A percentile compares a stretch with the other conserved stretches of the same genome.
These are phyloP conservation scores for Diutina sp. DNA, from an alignment of 1,139 yeast species.

Conservation along the genomic window DNA sequence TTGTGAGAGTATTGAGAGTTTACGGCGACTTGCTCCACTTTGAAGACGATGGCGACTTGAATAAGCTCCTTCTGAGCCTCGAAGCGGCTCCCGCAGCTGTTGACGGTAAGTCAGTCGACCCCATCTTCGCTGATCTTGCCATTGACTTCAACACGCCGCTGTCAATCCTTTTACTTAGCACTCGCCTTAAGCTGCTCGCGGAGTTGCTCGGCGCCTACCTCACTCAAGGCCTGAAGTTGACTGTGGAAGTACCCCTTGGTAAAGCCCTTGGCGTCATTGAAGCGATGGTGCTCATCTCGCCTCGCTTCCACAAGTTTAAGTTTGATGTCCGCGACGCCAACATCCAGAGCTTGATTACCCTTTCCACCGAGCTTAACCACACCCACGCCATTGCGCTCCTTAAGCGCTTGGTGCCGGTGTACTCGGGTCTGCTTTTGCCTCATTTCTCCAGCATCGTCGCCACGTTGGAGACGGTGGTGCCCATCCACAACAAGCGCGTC, in stretches of 20 bases:
- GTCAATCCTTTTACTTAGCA: not conserved
- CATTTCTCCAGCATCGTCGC: not conserved
- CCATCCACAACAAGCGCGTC: not conserved
- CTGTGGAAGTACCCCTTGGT: constrained; percentile 2
- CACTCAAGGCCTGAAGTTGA: not conserved
- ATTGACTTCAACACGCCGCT: not conserved
- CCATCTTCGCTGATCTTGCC: not conserved
- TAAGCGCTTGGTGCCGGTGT: not conserved
- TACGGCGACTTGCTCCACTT: not conserved
- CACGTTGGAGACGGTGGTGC: not conserved
- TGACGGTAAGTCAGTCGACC: not conserved
- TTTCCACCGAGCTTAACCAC: not conserved
- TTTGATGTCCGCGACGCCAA: not conserved
- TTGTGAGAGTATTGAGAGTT: not conserved
- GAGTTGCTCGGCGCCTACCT: not conserved
- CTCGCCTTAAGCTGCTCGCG: not conserved
- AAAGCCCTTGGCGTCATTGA: not conserved
- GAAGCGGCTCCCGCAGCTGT: not conserved
- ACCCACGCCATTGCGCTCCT: not conserved
- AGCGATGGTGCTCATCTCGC: not conserved
- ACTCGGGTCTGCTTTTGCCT: not conserved
- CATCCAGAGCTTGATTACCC: not conserved
- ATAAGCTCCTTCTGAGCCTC: not conserved
- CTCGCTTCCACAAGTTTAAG: not conserved
- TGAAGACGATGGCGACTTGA: not conserved